Evolutionary conservation across 1,139 yeast species (phyloP).

Genomic region (Zhuliangozyma blackwelliae): DNA sequence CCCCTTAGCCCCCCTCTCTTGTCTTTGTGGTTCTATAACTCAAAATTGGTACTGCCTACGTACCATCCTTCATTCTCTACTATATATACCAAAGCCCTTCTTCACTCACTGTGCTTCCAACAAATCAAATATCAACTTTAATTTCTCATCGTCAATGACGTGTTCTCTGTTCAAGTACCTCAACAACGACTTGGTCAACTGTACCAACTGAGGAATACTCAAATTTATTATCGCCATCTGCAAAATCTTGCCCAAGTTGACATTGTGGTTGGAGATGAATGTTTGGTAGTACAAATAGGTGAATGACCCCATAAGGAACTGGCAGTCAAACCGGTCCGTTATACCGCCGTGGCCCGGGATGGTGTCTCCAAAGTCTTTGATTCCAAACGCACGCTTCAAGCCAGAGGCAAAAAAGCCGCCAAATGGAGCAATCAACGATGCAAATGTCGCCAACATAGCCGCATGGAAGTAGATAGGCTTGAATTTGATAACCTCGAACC

Average conservation of each 20-base stretch:
- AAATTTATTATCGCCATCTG: constrained; percentile 75
- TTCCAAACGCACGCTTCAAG: constrained; percentile 92
- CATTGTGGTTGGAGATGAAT: constrained; percentile 71
- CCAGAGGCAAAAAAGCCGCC: constrained; percentile 99
- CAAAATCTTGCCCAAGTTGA: constrained; percentile 67
- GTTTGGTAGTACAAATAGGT: constrained; percentile 90
- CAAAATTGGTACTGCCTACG: no score
- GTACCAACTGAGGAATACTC: constrained; percentile 60
- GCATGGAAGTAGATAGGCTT: constrained; percentile 92
- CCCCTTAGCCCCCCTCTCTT: no score
- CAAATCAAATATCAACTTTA: constrained; percentile 22
- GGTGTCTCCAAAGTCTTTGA: constrained; percentile 41
- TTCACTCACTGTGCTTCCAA: constrained; percentile 15
- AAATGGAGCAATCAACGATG: constrained; percentile 95
- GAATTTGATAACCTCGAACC: constrained; percentile 47
- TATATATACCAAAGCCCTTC: no score
- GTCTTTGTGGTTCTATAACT: no score
- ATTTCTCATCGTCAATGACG: constrained; percentile 32
- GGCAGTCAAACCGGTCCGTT: constrained; percentile 97
- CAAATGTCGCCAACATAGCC: constrained; percentile 83
- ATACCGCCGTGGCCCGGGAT: constrained; percentile 92
- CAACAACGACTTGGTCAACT: constrained; percentile 57
- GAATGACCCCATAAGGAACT: constrained; percentile 95
- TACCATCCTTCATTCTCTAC: no score
- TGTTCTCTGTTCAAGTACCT: constrained; percentile 60